Conservation (phyloP, 1,139 yeast species). For the Suhomyces coccinellae region DNA sequence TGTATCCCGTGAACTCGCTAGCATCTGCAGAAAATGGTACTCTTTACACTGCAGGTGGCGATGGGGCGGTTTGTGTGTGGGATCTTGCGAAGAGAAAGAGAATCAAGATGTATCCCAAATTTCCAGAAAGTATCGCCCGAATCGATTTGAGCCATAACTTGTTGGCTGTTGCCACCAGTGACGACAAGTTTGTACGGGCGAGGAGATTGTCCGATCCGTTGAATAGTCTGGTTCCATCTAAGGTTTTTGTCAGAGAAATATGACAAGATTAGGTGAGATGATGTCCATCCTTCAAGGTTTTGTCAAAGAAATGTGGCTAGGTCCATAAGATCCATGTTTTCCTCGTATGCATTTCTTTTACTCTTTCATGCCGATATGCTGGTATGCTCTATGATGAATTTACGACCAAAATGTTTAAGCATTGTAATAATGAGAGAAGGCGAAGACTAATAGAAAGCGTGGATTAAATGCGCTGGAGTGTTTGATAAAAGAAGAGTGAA, state of each 20-base stretch:
- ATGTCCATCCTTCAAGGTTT: no score
- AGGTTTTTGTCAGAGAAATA: constrained; percentile 13
- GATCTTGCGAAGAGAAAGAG: constrained; percentile 64
- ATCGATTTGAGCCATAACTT: constrained; percentile 41
- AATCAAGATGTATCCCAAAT: constrained; percentile 55
- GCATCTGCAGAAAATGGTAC: constrained; percentile 53
- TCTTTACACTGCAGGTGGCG: constrained; percentile 74
- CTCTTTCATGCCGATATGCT: no score
- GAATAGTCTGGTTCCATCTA: constrained; percentile 14
- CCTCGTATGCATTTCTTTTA: no score
- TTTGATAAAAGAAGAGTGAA: no score
- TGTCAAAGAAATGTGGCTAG: no score
- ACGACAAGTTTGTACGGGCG: constrained; percentile 38
- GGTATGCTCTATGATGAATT: no score
- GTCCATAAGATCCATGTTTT: no score
- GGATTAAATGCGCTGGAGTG: no score
- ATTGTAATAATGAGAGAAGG: no score
- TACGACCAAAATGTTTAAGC: no score
- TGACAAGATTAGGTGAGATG: no score
- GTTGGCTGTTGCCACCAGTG: constrained; percentile 64
- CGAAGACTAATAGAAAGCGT: no score
- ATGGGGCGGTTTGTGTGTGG: constrained; percentile 78
- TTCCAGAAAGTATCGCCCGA: constrained; percentile 49
- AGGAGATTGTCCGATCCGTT: constrained; percentile 16
- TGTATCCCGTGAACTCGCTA: constrained; percentile 75